Percentiles rank a stretch among this genome's conserved stretches.
phyloP scores from a whole-genome alignment of 1,284 basidiomycete species.

The Violaceomyces palustris region DNA sequence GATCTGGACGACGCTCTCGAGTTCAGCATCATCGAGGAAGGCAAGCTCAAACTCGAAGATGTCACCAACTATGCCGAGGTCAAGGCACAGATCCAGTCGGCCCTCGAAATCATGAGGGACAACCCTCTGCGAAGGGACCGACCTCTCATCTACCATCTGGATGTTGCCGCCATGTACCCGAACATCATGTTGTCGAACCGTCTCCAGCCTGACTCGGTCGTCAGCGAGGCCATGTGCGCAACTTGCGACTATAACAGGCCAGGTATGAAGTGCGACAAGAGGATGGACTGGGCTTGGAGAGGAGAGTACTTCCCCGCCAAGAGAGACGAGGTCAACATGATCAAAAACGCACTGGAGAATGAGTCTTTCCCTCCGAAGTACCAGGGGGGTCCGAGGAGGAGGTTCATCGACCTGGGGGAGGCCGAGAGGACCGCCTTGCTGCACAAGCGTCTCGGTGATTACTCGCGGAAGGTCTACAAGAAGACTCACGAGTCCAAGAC shows the following conservation, averaged over 20 bases:
- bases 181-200: conserved; percentile 99
- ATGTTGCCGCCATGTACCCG: conserved; percentile 99
- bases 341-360: conserved; percentile 90
- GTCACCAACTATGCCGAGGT: conserved; percentile 96
- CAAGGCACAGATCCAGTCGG: conserved; percentile 69
- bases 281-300: conserved; percentile 97
- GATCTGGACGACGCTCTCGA: conserved; percentile 85
- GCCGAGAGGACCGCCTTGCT: conserved; percentile 85
- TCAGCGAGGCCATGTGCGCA: conserved; percentile 92
- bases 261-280: conserved; percentile 87
- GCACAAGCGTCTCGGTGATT: conserved; percentile 95
- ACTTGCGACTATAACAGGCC: conserved; percentile 98
- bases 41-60: conserved; percentile 70
- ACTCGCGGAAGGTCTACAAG: conserved; percentile 96
- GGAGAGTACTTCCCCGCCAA: conserved; percentile 98
- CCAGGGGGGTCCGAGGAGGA: conserved; percentile 68
- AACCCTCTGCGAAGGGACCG: conserved; percentile 80
- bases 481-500: conserved; percentile 99
- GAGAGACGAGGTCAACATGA: conserved; percentile 98
- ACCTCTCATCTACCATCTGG: conserved; percentile 96
- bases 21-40: conserved; percentile 87
- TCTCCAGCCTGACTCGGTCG: conserved; percentile 94
- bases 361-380: conserved; percentile 82
- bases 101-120: conserved; percentile 86
- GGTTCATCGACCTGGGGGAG: conserved; percentile 78